Percentiles rank a stretch among this genome's conserved stretches.
Conservation (phyloP, 331 rosid genomes). For the Malus hybrid region DNA sequence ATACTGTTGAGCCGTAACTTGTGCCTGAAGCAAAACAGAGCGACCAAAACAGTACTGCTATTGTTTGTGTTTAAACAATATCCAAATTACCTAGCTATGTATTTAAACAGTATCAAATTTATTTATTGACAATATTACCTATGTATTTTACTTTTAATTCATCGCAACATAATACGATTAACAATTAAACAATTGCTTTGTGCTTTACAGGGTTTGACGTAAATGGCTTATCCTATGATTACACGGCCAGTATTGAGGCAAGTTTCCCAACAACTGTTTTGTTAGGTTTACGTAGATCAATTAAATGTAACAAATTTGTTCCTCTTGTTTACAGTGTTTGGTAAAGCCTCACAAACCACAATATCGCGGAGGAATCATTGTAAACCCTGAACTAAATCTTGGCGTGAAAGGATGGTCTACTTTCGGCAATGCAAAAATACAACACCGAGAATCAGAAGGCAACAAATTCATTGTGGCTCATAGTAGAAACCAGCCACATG, state of each 20-base stretch:
- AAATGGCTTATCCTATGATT: slow-evolving; percentile 51
- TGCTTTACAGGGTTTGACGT: slow-evolving; percentile 31
- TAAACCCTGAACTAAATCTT: slow-evolving; percentile 55
- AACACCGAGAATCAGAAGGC: slow-evolving; percentile 37
- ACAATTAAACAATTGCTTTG: neutral
- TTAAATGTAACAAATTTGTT: neutral
- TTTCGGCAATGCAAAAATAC: slow-evolving; percentile 42
- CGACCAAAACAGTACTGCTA: neutral
- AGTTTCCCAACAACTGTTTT: neutral
- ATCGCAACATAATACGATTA: neutral
- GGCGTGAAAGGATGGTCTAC: slow-evolving; percentile 57
- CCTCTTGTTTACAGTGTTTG: slow-evolving; percentile 44
- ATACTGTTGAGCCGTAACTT: neutral
- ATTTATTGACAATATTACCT: neutral
- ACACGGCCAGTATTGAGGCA: slow-evolving; percentile 42
- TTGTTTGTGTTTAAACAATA: neutral
- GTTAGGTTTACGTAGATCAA: neutral
- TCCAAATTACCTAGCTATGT: too few species aligned
- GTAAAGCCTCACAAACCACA: slow-evolving; percentile 39
- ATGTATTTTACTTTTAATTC: neutral
- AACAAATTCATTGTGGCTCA: slow-evolving; percentile 61
- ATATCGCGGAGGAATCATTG: slow-evolving; percentile 70
- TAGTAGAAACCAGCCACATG: slow-evolving; percentile 35
- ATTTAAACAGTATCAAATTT: too few species aligned
- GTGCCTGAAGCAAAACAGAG: neutral